Evolutionary conservation across 768 basidiomycete species (phyloP).

Genomic region (Leucogyrophana mollusca): DNA sequence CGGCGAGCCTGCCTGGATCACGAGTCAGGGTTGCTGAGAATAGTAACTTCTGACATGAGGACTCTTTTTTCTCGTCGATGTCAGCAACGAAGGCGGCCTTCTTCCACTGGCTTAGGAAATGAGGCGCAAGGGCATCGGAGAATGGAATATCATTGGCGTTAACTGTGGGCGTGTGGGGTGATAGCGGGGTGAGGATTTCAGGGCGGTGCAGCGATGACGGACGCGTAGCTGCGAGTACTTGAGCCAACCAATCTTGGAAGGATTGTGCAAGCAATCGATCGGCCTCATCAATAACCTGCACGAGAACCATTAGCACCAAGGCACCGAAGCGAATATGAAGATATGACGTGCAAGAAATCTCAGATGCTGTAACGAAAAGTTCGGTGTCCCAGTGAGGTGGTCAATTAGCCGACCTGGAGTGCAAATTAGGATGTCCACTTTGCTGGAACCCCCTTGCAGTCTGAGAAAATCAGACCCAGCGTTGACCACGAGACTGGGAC

Average conservation of each 20-base stretch:
- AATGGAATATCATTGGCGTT: slow-evolving; percentile 3
- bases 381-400: slow-evolving; percentile 83
- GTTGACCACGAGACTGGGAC: background rate
- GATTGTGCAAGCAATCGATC: slow-evolving; percentile 94
- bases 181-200: background rate
- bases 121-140: slow-evolving; percentile 57
- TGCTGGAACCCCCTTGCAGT: slow-evolving; percentile 82
- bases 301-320: background rate
- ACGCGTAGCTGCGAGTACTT: slow-evolving; percentile 75
- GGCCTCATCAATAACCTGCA: slow-evolving; percentile 94
- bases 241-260: slow-evolving; percentile 92
- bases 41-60: slow-evolving; percentile 89
- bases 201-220: slow-evolving; percentile 30
- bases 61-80: slow-evolving; percentile 52
- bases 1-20: slow-evolving; percentile 90
- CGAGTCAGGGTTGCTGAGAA: slow-evolving; percentile 96
- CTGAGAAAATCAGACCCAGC: slow-evolving; percentile 32
- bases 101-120: slow-evolving; percentile 38
- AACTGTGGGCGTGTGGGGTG: slow-evolving; percentile 5
- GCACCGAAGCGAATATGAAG: background rate
- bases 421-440: slow-evolving; percentile 90
- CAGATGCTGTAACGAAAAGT: slow-evolving; percentile 91
- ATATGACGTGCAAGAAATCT: slow-evolving; percentile 78
- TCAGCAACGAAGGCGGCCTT: slow-evolving; percentile 39
- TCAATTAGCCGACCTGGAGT: slow-evolving; percentile 96